Base-by-base conservation (phyloP, 164 flowering plant species). In the Annona cherimola region DNA sequence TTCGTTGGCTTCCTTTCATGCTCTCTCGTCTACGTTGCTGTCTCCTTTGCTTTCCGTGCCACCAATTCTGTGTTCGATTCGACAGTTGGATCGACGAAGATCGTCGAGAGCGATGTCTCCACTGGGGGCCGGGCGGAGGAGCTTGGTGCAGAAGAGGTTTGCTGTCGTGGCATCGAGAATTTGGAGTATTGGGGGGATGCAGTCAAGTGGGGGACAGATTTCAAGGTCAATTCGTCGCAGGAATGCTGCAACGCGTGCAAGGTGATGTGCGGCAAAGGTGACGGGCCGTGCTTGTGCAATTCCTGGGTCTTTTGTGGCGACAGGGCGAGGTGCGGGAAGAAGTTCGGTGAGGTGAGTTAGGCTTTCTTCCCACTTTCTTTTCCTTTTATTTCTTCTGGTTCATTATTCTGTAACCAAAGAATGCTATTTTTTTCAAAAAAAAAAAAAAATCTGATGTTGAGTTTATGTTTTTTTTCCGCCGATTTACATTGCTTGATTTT, bases 131-230 rank as follows among this genome's bases (percentile, higher is more conserved):
- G 16, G 40, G 60, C 35, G n/a, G 72, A 69, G 41, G 72, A 46
- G 18, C 86, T 72, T 4, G 84, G 69, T 54, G 73, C 66, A 41
- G 72, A 43, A 14, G 86, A 73, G 6, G 84, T 69, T 54, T 96
- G 98, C 74, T 93, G 98, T 72, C 83, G 76, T 66, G 99, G 99
- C 73, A 76, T 88, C 62, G 86, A 84, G 68, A 76, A 84, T 75
- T 79, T 89, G 92, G 99, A 95, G 86, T 86, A 93, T 2, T 95
- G 99, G 99, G 99, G 99, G 0, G 3, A 86, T 42, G 95, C 95
- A 63, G 98, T 91, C 76, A 95, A 89, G 78, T 95, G 98, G 99
- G 99, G 99, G 42, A 77, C 93, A 4, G 91, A 95, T 1, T 87
- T 88, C 72, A 91, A 84, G 90, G 80, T 90, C 72, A 85, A 90